Conservation (phyloP, 257 asterid genomes). For the Cordia subcordata region DNA sequence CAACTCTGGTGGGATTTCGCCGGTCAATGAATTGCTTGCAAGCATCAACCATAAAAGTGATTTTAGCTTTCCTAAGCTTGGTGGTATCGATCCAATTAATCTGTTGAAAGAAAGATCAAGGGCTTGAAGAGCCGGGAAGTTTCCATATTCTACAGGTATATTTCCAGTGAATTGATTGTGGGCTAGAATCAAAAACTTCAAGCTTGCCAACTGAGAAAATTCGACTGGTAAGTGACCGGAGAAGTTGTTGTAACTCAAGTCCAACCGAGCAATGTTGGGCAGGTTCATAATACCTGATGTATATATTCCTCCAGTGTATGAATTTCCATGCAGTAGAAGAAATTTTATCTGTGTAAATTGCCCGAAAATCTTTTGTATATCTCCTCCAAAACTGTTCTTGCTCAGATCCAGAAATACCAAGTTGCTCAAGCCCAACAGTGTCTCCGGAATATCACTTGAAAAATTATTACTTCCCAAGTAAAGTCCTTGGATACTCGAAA, state of each 20-base stretch:
- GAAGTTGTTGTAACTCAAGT: slow-evolving; percentile 71
- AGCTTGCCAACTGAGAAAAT: slow-evolving; percentile 44
- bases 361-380: slow-evolving; percentile 61
- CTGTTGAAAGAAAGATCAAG: slow-evolving; percentile 79
- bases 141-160: slow-evolving; percentile 72
- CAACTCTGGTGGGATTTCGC: slow-evolving; percentile 60
- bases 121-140: slow-evolving; percentile 61
- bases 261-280: slow-evolving; percentile 56
- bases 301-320: slow-evolving; percentile 54
- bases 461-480: slow-evolving; percentile 64
- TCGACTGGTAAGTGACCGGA: slow-evolving; percentile 64
- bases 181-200: slow-evolving; percentile 71
- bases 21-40: slow-evolving; percentile 63
- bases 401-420: slow-evolving; percentile 72
- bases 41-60: slow-evolving; percentile 89
- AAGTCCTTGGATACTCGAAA: slow-evolving; percentile 44
- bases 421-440: slow-evolving; percentile 35
- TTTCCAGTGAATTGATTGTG: slow-evolving; percentile 59
- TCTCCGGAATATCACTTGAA: slow-evolving; percentile 69
- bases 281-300: slow-evolving; percentile 56
- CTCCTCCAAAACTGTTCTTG: slow-evolving; percentile 60
- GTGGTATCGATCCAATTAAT: slow-evolving; percentile 56
- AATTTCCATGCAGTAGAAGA: slow-evolving; percentile 59
- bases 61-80: slow-evolving; percentile 52
- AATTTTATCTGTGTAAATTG: slow-evolving; percentile 51